Conservation (phyloP, 176 grass and related monocot species). For the Luzula sylvatica region DNA sequence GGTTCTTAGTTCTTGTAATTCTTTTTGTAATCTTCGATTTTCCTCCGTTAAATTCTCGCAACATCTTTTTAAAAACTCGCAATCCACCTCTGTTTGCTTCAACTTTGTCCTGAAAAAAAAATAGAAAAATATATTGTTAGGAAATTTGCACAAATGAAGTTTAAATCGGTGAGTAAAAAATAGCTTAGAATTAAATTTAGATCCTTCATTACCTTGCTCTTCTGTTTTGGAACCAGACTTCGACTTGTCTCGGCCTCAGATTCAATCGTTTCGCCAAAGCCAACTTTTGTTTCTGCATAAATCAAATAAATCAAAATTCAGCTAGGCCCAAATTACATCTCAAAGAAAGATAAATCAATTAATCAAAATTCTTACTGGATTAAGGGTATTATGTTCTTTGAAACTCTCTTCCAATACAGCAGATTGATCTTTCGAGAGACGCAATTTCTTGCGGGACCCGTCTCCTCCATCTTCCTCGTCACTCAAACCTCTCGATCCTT, state of each 20-base stretch:
- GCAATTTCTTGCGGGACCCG: conserved; percentile 76
- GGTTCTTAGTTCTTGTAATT: conserved; percentile 66
- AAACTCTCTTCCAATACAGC: conserved; percentile 78
- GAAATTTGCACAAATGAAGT: neutral
- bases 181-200: conserved; percentile 25
- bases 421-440: conserved; percentile 72
- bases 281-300: conserved; percentile 63
- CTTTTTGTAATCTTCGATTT: conserved; percentile 80
- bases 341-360: neutral
- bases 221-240: conserved; percentile 96
- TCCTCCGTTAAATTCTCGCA: conserved; percentile 92
- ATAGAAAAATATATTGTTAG: neutral
- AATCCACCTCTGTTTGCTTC: conserved; percentile 97
- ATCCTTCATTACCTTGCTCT: conserved; percentile 47
- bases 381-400: conserved; percentile 76
- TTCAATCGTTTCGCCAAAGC: conserved; percentile 63
- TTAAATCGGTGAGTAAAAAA: no score
- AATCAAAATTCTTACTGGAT: conserved; percentile 35
- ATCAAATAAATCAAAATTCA: neutral
- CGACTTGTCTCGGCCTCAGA: conserved; percentile 70
- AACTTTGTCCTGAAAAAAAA: conserved; percentile 52
- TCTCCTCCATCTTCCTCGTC: conserved; percentile 65
- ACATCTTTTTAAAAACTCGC: conserved; percentile 80
- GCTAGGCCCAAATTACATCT: neutral
- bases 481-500: conserved; percentile 40